Conservation (phyloP, 331 rosid species). For the Stylosanthes scabra region DNA sequence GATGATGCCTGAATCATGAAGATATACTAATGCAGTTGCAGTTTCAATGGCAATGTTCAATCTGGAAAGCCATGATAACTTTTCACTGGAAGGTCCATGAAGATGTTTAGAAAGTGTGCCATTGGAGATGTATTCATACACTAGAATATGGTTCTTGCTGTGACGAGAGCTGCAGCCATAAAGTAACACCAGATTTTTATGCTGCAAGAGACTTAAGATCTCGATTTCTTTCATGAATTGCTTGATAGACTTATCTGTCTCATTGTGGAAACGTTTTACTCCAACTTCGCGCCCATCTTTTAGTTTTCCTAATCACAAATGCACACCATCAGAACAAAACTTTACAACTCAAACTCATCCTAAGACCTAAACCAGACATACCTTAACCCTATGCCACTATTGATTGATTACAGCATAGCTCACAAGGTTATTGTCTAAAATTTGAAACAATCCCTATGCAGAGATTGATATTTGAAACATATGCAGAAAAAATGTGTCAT, state of each 20-base stretch:
- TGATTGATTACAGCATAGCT: background rate
- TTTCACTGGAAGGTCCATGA: conserved; percentile 3
- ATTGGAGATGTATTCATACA: conserved; percentile 62
- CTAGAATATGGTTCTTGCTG: conserved; percentile 59
- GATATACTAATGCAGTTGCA: conserved; percentile 64
- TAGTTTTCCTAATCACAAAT: conserved; percentile 54
- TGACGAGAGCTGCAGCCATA: conserved; percentile 60
- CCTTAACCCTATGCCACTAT: background rate
- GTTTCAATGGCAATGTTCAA: conserved; percentile 73
- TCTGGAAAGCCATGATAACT: conserved; percentile 59
- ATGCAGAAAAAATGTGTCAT: background rate
- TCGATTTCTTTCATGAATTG: conserved; percentile 72
- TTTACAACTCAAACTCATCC: background rate
- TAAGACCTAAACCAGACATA: background rate
- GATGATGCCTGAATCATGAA: conserved; percentile 66
- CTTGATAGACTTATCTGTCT: conserved; percentile 49
- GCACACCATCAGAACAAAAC: background rate
- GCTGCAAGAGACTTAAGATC: conserved; percentile 49
- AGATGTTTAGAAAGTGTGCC: conserved; percentile 75
- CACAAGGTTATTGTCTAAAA: background rate
- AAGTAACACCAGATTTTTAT: conserved; percentile 61
- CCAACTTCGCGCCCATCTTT: conserved; percentile 70
- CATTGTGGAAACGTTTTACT: conserved; percentile 62
- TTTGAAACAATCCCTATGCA: background rate
- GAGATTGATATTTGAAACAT: background rate